A percentile compares a stretch with the other conserved stretches of the same genome.
Evolutionary conservation across 139 green algal species (phyloP).

Genomic region (Spirogloea muscicola): DNA sequence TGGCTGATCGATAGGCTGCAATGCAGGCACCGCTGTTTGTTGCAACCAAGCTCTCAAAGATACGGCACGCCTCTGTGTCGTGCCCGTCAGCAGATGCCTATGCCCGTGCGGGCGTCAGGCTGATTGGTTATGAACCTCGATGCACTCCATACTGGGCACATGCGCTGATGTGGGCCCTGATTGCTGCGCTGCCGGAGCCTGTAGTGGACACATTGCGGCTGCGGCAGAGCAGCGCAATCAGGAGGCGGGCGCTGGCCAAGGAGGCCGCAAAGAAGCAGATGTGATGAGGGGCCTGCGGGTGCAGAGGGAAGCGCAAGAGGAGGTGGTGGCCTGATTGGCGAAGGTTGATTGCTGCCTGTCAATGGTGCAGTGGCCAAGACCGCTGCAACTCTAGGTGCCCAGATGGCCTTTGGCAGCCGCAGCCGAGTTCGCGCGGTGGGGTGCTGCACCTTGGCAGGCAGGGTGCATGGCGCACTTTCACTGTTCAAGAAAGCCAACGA

Average conservation of each 20-base stretch:
- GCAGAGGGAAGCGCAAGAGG: no score
- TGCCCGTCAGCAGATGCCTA: slow-evolving; percentile 56
- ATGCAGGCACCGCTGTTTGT: slow-evolving; percentile 72
- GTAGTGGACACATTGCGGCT: slow-evolving; percentile 58
- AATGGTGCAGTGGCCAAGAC: no score
- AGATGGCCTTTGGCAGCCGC: no score
- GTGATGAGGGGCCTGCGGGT: no score
- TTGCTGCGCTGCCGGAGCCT: slow-evolving; percentile 40
- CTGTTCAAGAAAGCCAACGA: no score
- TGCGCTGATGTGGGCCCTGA: slow-evolving; percentile 49
- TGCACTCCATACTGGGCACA: slow-evolving; percentile 68
- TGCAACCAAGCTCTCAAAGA: slow-evolving; percentile 81
- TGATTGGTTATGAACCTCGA: slow-evolving; percentile 59
- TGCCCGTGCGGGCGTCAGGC: slow-evolving; percentile 46
- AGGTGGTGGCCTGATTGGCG: no score
- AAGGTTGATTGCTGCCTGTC: no score
- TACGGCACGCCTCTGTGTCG: slow-evolving; percentile 52
- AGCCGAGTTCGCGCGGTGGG: no score
- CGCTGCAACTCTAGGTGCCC: no score
- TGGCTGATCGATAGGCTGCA: no score
- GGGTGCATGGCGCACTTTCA: no score
- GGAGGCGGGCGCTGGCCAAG: slow-evolving; percentile 35
- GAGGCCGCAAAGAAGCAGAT: slow-evolving; percentile 25
- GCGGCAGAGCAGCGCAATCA: slow-evolving; percentile 42
- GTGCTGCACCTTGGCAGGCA: no score